Evolutionary conservation across 176 grass and related monocot genomes (phyloP).

Genomic region (Phoenix roebelenii): DNA sequence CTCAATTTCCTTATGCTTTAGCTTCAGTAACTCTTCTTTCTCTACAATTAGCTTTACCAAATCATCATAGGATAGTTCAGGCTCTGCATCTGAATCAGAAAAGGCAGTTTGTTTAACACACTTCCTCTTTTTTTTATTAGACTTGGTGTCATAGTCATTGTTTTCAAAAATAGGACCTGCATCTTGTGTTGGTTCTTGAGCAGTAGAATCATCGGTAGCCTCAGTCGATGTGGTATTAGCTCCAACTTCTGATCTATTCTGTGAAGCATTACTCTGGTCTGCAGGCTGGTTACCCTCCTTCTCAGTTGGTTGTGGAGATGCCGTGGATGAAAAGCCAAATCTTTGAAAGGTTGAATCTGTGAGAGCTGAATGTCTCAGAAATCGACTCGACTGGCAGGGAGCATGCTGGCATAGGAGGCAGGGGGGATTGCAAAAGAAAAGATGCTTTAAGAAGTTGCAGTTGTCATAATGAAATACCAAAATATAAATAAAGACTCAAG

Average conservation of each 20-base stretch:
- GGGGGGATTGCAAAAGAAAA: too few relatives aligned
- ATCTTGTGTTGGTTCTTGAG: slow-evolving; percentile 19
- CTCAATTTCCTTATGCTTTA: slow-evolving; percentile 59
- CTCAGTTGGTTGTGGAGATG: background rate
- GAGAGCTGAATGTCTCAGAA: slow-evolving; percentile 12
- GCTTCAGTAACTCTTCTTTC: slow-evolving; percentile 61
- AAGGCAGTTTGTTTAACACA: slow-evolving; percentile 27
- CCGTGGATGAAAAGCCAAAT: slow-evolving; percentile 10
- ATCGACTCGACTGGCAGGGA: slow-evolving; percentile 12
- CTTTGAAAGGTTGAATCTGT: background rate
- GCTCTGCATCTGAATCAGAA: slow-evolving; percentile 37
- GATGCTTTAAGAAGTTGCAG: too few relatives aligned
- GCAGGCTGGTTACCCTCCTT: slow-evolving; percentile 16
- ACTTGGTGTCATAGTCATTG: background rate
- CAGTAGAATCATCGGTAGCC: slow-evolving; percentile 18
- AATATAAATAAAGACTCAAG: background rate
- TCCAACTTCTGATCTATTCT: background rate
- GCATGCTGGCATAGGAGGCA: slow-evolving; percentile 11
- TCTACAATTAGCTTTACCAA: slow-evolving; percentile 53
- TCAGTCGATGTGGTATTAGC: slow-evolving; percentile 7
- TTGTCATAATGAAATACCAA: background rate
- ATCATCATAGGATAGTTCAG: slow-evolving; percentile 46
- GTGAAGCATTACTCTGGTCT: background rate
- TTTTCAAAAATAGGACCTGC: slow-evolving; percentile 10
- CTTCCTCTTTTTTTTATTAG: slow-evolving; percentile 10